Evolutionary conservation across 805 yeast species (phyloP).

Genomic region (Candida awuae): DNA sequence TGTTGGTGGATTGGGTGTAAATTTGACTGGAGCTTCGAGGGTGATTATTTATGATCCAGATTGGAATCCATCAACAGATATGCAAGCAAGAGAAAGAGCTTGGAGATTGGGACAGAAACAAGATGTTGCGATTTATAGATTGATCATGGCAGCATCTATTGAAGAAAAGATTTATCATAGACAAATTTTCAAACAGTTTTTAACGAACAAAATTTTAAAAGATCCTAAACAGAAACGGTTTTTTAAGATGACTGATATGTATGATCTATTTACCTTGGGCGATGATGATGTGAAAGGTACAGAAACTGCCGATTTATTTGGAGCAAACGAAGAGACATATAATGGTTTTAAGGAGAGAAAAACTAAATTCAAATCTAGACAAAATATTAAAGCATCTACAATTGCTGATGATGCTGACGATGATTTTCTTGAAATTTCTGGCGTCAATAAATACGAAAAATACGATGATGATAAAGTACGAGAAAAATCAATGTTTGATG

Average conservation of each 20-base stretch:
- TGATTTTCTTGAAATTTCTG: conserved; percentile 58
- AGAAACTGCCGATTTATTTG: conserved; percentile 59
- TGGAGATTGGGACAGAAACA: conserved; percentile 95
- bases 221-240: conserved; percentile 93
- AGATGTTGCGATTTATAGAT: conserved; percentile 82
- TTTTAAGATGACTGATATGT: conserved; percentile 85
- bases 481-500: conserved; percentile 14
- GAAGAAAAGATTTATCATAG: conserved; percentile 96
- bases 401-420: conserved; percentile 47
- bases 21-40: conserved; percentile 89
- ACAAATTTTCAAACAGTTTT: conserved; percentile 89
- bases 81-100: conserved; percentile 94
- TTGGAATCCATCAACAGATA: conserved; percentile 97
- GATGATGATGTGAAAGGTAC: conserved; percentile 61
- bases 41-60: conserved; percentile 95
- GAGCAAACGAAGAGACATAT: conserved; percentile 36
- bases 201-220: conserved; percentile 86
- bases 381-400: conserved; percentile 8
- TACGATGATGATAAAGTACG: conserved; percentile 30
- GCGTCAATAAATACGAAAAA: conserved; percentile 66
- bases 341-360: conserved; percentile 30
- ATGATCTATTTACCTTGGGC: conserved; percentile 81
- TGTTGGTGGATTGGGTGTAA: conserved; percentile 94
- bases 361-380: conserved; percentile 20
- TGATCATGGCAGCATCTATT: conserved; percentile 91